Evolutionary conservation across 179 eudicot genomes (phyloP), one percentile per base, ranked within the genome.

Genomic region (Beta corolliflora): DNA sequence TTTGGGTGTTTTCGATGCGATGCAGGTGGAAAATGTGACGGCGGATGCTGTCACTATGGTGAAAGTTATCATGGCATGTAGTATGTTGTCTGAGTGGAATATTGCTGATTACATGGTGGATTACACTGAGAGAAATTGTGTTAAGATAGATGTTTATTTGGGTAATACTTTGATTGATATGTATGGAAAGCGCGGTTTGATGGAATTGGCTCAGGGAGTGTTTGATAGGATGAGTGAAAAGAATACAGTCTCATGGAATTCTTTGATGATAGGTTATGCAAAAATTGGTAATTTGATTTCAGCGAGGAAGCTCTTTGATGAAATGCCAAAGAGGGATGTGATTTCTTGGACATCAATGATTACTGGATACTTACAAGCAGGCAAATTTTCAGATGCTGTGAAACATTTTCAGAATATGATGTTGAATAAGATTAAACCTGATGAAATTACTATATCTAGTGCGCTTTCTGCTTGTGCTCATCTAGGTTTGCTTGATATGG

Each of bases 281-380:
- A 93, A 89, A 84, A 31, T 75, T 14, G 92, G 93, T 72, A 84
- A 91, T 84, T 82, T 91, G 75, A 75, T 44, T 66, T 75, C 77
- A 1, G 95, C 93, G 2, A 86, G 85, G 79, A 86, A 52, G 58
- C 66, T 91, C 18, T 91, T 93, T 66, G 82, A 90, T 88, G 83
- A 84, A 59, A 93, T 91, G 97, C 92, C 91, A 0, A 85, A 68
- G 36, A 89, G 85, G 85, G 93, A 93, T 77, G 90, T 89, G 77
- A 80, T 93, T 78, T 90, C 95, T 0, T 93, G 93, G 93, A 93
- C 94, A 36, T 85, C 92, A 6, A 84, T 92, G 89, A 91, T 92
- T 77, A 85, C 89, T 5, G 89, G 91, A 61, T 87, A 88, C 66
- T 80, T 89, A 61, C 93, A 89, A 66, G 89, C 82, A 45, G 84